Percentiles rank a stretch among this genome's conserved stretches.
phyloP scores from a whole-genome alignment of 352 stramenopile species.

The Globisporangium spiculum region DNA sequence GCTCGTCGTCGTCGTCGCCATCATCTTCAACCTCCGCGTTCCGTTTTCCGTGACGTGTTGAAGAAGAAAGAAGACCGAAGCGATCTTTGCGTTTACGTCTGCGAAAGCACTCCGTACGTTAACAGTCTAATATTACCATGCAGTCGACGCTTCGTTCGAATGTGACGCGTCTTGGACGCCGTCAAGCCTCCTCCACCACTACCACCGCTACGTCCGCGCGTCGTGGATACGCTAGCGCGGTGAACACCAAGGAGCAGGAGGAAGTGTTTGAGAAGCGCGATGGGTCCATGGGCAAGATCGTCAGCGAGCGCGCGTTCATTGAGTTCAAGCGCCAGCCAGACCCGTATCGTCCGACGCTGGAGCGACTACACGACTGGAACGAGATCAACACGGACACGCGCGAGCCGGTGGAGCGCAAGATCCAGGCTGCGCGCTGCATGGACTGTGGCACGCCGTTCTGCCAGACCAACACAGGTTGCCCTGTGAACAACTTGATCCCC shows the following conservation, averaged over 20 bases:
- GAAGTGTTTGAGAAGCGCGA: slow-evolving; percentile 56
- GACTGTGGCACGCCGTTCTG: slow-evolving; percentile 98
- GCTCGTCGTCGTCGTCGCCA: background rate
- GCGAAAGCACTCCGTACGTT: background rate
- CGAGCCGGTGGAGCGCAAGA: slow-evolving; percentile 87
- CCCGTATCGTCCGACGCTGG: slow-evolving; percentile 91
- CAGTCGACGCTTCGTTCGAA: slow-evolving; percentile 15
- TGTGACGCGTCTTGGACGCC: slow-evolving; percentile 2
- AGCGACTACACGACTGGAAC: slow-evolving; percentile 95
- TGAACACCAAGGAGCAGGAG: slow-evolving; percentile 19
- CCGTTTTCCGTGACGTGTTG: background rate
- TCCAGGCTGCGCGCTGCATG: slow-evolving; percentile 97
- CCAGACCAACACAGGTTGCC: slow-evolving; percentile 97
- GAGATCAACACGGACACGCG: slow-evolving; percentile 95
- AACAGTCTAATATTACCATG: slow-evolving; percentile 7
- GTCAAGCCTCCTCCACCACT: slow-evolving; percentile 3
- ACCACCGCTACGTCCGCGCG: too few relatives aligned
- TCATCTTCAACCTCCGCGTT: background rate
- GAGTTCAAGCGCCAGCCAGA: slow-evolving; percentile 85
- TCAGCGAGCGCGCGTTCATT: slow-evolving; percentile 78
- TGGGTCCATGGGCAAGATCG: slow-evolving; percentile 61
- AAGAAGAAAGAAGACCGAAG: background rate
- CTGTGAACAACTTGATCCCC: slow-evolving; percentile 98
- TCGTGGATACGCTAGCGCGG: slow-evolving; percentile 25
- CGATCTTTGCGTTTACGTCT: background rate